Percentiles rank a stretch among this genome's conserved stretches.
Conservation (phyloP, 495 filamentous ascomycete genomes). For the Daldinia vernicosa region DNA sequence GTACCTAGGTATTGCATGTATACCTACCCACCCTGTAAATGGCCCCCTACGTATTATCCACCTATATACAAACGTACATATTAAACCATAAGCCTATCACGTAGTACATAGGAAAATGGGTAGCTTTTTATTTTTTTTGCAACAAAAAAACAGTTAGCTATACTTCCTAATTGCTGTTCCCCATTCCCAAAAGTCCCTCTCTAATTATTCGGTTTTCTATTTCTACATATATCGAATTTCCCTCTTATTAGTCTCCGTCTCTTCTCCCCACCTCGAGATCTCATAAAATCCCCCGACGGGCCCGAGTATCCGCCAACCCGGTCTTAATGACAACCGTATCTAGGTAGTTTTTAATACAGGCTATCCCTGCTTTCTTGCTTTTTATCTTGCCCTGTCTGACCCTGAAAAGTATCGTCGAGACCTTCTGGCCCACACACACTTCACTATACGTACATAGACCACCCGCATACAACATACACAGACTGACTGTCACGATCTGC, state of each 20-base stretch:
- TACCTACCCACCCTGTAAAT: constrained; percentile 2
- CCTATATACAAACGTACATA: constrained; percentile 4
- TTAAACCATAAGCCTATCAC: constrained; percentile 1
- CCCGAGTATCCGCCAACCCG: constrained; percentile 41
- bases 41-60: constrained; percentile 10
- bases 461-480: constrained; percentile 39
- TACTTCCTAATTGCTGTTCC: constrained; percentile 2
- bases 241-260: background rate
- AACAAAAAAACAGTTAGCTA: background rate
- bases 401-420: constrained; percentile 30
- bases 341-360: constrained; percentile 32
- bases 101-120: constrained; percentile 5
- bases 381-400: constrained; percentile 37
- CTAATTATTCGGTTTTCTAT: background rate
- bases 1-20: background rate
- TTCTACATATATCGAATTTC: constrained; percentile 2
- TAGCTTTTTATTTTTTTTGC: background rate
- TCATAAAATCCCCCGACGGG: constrained; percentile 34
- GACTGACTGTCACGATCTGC: constrained; percentile 38
- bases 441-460: constrained; percentile 26
- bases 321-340: constrained; percentile 36
- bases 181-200: background rate
- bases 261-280: constrained; percentile 13
- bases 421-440: constrained; percentile 13
- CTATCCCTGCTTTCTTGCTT: constrained; percentile 38